A percentile compares a stretch with the other conserved stretches of the same genome.
These are phyloP conservation scores for Shiraia bambusicola DNA, from an alignment of 2,329 filamentous ascomycete genomes.

Conservation along the genomic window DNA sequence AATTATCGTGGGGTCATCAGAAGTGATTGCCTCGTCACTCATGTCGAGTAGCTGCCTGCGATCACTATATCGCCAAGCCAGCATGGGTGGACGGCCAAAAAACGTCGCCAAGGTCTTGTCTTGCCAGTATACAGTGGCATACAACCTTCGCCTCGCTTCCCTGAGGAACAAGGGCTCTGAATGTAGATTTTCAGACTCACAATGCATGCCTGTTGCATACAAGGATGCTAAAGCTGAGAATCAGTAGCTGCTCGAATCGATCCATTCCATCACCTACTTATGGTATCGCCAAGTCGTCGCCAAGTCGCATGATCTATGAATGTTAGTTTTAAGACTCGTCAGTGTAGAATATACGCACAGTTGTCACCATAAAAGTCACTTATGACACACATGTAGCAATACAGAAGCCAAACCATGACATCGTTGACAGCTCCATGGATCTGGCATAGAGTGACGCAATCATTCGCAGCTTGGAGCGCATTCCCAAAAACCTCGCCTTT, in stretches of 20 bases:
- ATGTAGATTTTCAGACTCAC: constrained; percentile 27
- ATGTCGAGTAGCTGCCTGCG: constrained; percentile 36
- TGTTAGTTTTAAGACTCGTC: constrained; percentile 8
- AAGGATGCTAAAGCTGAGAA: constrained; percentile 7
- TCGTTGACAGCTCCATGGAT: constrained; percentile 41
- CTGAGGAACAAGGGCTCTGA: constrained; percentile 35
- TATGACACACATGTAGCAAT: constrained; percentile 32
- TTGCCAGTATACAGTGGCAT: constrained; percentile 31
- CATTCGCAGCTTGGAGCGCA: constrained; percentile 38
- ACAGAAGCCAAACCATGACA: constrained; percentile 40
- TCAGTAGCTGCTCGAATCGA: neutral
- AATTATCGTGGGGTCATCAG: constrained; percentile 26
- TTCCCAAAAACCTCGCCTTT: constrained; percentile 38
- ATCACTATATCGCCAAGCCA: constrained; percentile 37
- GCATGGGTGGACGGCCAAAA: constrained; percentile 40
- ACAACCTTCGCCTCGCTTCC: constrained; percentile 33
- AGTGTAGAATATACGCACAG: constrained; percentile 22
- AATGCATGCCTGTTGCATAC: constrained; percentile 39
- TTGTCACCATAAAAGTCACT: constrained; percentile 42
- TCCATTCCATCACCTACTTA: neutral
- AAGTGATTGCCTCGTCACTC: constrained; percentile 28
- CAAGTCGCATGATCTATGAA: constrained; percentile 38
- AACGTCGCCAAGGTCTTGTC: constrained; percentile 40
- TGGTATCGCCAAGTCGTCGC: constrained; percentile 33
- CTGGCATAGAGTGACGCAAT: constrained; percentile 40